Conservation (phyloP, 208 protist species). For the Wallacemonas sp. region DNA sequence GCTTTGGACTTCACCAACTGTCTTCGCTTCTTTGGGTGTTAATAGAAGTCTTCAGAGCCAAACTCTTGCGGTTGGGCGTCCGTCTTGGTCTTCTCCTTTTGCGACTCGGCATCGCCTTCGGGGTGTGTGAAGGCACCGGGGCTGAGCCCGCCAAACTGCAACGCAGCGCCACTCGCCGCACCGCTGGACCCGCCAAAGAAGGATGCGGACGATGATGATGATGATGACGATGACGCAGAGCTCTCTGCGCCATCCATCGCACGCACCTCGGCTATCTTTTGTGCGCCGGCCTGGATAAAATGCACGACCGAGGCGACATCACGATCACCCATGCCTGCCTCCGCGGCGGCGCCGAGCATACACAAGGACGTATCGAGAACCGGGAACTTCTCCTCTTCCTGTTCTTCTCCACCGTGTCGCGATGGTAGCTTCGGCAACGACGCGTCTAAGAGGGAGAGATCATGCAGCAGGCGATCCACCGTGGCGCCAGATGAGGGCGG, state of each 20-base stretch:
- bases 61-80: constrained; percentile 27
- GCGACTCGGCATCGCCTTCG: background rate
- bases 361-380: constrained; percentile 74
- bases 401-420: background rate
- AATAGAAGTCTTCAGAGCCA: constrained; percentile 72
- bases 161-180: background rate
- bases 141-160: constrained; percentile 13
- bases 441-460: constrained; percentile 66
- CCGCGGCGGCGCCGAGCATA: constrained; percentile 62
- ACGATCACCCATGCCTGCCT: constrained; percentile 72
- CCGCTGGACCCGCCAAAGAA: too few relatives aligned
- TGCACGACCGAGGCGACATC: constrained; percentile 81
- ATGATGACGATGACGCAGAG: too few relatives aligned
- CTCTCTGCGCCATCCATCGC: background rate
- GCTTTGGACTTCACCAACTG: too few relatives aligned
- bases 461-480: constrained; percentile 65
- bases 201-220: too few relatives aligned
- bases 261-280: constrained; percentile 45
- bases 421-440: constrained; percentile 40
- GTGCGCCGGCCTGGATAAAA: constrained; percentile 69
- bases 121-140: constrained; percentile 9
- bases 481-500: constrained; percentile 53
- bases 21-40: background rate
- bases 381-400: constrained; percentile 72
- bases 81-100: background rate